phyloP scores from a whole-genome alignment of 306 rosid genomes.

The Glycyrrhiza uralensis region DNA sequence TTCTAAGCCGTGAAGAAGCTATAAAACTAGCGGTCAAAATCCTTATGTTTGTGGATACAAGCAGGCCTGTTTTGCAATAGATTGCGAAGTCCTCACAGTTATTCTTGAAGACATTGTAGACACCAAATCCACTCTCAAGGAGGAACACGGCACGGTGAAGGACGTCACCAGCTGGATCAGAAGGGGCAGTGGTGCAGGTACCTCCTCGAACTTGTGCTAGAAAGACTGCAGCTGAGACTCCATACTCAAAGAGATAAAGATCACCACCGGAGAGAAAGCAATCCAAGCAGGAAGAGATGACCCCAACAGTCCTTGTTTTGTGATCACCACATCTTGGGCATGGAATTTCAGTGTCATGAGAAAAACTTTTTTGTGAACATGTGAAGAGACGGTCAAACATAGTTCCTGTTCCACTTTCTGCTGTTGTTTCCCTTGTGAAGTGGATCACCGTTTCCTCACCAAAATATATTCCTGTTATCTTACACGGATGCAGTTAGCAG shows the following conservation, averaged over 20 bases:
- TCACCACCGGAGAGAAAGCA: constrained; percentile 61
- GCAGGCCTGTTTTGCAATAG: constrained; percentile 83
- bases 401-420: constrained; percentile 45
- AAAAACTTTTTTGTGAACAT: constrained; percentile 44
- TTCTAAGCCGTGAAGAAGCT: constrained; percentile 35
- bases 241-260: constrained; percentile 59
- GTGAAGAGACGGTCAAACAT: constrained; percentile 32
- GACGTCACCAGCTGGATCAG: constrained; percentile 45
- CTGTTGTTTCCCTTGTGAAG: constrained; percentile 59
- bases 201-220: constrained; percentile 68
- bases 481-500: no score
- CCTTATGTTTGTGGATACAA: constrained; percentile 28
- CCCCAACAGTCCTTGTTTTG: constrained; percentile 39
- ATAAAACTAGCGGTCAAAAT: constrained; percentile 41
- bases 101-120: constrained; percentile 51
- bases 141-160: constrained; percentile 58
- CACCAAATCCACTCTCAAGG: constrained; percentile 65
- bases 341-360: constrained; percentile 33
- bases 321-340: constrained; percentile 60
- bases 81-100: constrained; percentile 83
- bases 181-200: constrained; percentile 63
- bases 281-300: constrained; percentile 57
- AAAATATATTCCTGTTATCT: constrained; percentile 58
- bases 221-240: constrained; percentile 39
- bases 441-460: constrained; percentile 71